These are phyloP conservation scores for Hymenoscyphus infarciens DNA, from an alignment of 2,329 filamentous ascomycete species.

Conservation along the genomic window DNA sequence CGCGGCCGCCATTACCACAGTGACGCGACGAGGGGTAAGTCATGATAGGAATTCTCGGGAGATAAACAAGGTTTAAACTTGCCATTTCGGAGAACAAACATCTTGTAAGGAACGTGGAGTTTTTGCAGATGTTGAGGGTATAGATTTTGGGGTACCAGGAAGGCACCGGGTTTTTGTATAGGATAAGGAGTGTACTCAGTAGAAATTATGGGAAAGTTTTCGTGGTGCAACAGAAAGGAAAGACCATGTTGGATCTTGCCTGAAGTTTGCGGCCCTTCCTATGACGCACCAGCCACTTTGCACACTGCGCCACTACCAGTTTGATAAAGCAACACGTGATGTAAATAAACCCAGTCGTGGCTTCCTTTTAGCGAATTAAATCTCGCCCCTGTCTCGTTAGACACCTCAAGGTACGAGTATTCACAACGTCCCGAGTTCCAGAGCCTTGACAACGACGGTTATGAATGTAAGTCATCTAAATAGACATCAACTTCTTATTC, in stretches of 20 bases:
- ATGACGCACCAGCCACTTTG: not conserved
- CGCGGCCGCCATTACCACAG: not conserved
- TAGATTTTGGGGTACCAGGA: not conserved
- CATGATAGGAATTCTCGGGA: not conserved
- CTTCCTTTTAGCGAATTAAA: not conserved
- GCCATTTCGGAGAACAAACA: conserved; percentile 15
- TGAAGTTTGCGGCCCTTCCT: not conserved
- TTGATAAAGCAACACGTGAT: not conserved
- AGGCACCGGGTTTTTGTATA: not conserved
- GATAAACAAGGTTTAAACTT: conserved; percentile 11
- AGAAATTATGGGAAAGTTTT: conserved; percentile 1
- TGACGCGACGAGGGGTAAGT: conserved; percentile 3
- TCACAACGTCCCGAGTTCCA: not conserved
- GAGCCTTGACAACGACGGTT: not conserved
- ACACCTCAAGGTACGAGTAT: not conserved
- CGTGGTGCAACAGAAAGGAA: not conserved
- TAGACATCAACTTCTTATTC: too few species aligned
- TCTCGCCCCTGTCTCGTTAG: not conserved
- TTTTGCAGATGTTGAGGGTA: not conserved
- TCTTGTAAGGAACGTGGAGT: not conserved
- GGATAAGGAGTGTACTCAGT: not conserved
- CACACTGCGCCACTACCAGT: not conserved
- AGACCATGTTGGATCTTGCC: not conserved
- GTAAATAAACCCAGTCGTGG: not conserved
- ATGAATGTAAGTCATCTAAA: not conserved